These are phyloP conservation scores for Botryotinia convoluta DNA, from an alignment of 2,329 filamentous ascomycete species.

Conservation along the genomic window DNA sequence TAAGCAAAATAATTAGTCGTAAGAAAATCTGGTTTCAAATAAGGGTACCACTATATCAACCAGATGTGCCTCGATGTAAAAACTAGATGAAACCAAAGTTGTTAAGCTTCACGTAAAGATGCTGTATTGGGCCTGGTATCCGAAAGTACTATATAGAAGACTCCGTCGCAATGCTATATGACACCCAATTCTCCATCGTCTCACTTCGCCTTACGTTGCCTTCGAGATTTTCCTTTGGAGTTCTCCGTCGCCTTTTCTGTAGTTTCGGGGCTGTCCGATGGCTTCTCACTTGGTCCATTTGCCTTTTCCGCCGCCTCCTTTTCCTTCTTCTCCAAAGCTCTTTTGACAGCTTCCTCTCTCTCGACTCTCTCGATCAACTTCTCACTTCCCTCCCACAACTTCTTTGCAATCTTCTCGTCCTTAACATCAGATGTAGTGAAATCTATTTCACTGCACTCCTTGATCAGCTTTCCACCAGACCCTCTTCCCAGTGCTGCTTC, in stretches of 20 bases:
- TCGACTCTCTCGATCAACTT: conserved; percentile 78
- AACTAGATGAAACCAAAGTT: neutral
- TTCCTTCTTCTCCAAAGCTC: conserved; percentile 41
- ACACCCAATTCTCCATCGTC: neutral
- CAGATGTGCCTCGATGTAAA: neutral
- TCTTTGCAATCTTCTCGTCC: conserved; percentile 77
- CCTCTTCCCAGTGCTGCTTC: conserved; percentile 67
- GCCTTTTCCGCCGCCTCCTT: conserved; percentile 39
- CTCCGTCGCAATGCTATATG: conserved; percentile 17
- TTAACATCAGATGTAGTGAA: conserved; percentile 70
- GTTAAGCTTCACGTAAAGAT: neutral
- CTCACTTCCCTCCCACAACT: conserved; percentile 87
- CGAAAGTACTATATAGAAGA: conserved; percentile 5
- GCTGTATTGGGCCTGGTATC: neutral
- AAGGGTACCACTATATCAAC: neutral
- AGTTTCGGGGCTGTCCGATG: conserved; percentile 37
- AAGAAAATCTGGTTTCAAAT: neutral
- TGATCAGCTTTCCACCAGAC: conserved; percentile 70
- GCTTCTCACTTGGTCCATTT: conserved; percentile 25
- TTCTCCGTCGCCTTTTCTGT: conserved; percentile 38
- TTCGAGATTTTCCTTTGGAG: conserved; percentile 34
- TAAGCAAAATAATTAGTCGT: neutral
- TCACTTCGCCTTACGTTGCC: conserved; percentile 34
- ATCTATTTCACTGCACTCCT: conserved; percentile 80
- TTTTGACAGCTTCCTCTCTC: conserved; percentile 67